A percentile compares a stretch with the other conserved stretches of the same genome.
Evolutionary conservation across 2,329 filamentous ascomycete genomes (phyloP).

Genomic region (Balansia obtecta): DNA sequence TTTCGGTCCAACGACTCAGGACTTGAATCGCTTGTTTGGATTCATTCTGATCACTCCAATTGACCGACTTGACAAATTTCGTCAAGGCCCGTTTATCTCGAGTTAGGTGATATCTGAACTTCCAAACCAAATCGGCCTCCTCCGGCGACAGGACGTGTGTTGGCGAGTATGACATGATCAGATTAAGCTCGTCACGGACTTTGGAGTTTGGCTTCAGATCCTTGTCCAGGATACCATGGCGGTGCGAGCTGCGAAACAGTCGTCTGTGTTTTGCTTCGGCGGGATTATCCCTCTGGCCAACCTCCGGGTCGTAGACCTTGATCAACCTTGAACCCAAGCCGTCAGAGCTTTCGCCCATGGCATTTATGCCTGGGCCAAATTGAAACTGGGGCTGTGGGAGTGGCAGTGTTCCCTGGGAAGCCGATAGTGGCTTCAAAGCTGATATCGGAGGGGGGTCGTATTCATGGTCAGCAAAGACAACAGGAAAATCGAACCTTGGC

Average conservation of each 20-base stretch:
- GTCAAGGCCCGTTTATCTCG: slow-evolving; percentile 86
- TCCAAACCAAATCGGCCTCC: slow-evolving; percentile 95
- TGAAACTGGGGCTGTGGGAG: slow-evolving; percentile 82
- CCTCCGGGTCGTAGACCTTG: slow-evolving; percentile 85
- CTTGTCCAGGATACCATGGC: slow-evolving; percentile 87
- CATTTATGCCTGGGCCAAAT: slow-evolving; percentile 79
- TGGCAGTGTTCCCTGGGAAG: slow-evolving; percentile 53
- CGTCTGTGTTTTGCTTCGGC: slow-evolving; percentile 90
- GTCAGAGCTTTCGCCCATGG: slow-evolving; percentile 39
- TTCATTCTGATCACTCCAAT: slow-evolving; percentile 80
- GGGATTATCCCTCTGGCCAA: slow-evolving; percentile 80
- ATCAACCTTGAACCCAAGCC: slow-evolving; percentile 52
- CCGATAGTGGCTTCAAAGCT: slow-evolving; percentile 46
- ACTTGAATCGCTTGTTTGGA: slow-evolving; percentile 82
- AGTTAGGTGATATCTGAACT: slow-evolving; percentile 88
- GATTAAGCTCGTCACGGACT: slow-evolving; percentile 84
- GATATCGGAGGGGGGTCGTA: slow-evolving; percentile 80
- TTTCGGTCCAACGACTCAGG: slow-evolving; percentile 86
- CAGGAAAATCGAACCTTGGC: slow-evolving; percentile 86
- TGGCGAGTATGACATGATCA: slow-evolving; percentile 83
- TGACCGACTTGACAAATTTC: slow-evolving; percentile 96
- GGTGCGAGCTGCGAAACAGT: slow-evolving; percentile 76
- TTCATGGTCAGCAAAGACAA: slow-evolving; percentile 90
- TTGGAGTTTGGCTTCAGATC: slow-evolving; percentile 95
- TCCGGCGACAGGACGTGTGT: slow-evolving; percentile 79